Percentiles rank a stretch among this genome's conserved stretches.
Conservation (phyloP, 1,139 yeast genomes). For the Magnusiomyces paraingens region DNA sequence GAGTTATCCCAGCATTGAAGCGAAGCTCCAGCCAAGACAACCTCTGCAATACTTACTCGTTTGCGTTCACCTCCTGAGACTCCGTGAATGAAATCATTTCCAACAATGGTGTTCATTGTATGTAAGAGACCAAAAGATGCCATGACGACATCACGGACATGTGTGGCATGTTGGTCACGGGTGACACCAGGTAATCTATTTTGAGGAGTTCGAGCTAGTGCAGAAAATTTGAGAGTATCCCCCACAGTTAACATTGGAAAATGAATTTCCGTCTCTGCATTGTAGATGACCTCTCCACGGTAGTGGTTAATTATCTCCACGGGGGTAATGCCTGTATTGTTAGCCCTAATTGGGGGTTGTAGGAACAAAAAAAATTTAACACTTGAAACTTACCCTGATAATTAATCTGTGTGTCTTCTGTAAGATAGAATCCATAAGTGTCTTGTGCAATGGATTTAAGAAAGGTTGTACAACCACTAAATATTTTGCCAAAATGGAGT, state of each 20-base stretch:
- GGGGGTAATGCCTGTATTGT: constrained; percentile 47
- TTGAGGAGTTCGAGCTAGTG: constrained; percentile 56
- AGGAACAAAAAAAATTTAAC: too few relatives aligned
- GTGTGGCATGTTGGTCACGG: constrained; percentile 53
- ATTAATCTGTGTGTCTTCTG: constrained; percentile 40
- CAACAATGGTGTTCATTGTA: constrained; percentile 60
- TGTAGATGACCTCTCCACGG: constrained; percentile 66
- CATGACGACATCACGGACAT: constrained; percentile 60
- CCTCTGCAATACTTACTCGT: constrained; percentile 73
- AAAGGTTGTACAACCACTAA: constrained; percentile 64
- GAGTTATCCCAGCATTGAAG: constrained; percentile 72
- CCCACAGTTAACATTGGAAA: constrained; percentile 70
- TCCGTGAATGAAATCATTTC: constrained; percentile 66
- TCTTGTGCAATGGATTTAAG: constrained; percentile 63
- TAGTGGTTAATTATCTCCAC: constrained; percentile 44
- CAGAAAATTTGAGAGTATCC: constrained; percentile 60
- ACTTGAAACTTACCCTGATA: constrained; percentile 45
- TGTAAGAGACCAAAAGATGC: constrained; percentile 66
- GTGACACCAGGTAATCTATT: constrained; percentile 55
- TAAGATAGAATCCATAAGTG: constrained; percentile 64
- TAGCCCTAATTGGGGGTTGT: too few relatives aligned
- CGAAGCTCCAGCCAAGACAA: constrained; percentile 50
- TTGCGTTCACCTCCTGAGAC: constrained; percentile 83
- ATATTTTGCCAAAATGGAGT: too few relatives aligned
- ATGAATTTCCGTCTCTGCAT: constrained; percentile 65